These are phyloP conservation scores for Pouteria glomerata DNA, from an alignment of 148 eudicot species.

Conservation along the genomic window DNA sequence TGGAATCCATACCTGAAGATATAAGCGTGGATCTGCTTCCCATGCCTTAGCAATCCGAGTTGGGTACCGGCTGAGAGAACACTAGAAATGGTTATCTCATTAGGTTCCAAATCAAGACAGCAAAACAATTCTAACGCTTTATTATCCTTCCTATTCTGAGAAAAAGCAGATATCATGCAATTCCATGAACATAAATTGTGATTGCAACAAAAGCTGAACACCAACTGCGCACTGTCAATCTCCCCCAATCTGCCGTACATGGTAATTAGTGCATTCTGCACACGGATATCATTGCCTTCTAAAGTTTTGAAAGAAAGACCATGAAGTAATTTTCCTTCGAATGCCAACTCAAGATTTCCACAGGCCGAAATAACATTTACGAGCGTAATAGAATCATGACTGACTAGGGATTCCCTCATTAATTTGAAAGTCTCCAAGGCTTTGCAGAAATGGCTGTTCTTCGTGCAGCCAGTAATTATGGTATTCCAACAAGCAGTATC, in stretches of 20 bases:
- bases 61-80: conserved; percentile 45
- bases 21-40: conserved; percentile 41
- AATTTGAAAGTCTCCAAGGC: conserved; percentile 31
- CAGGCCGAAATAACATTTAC: conserved; percentile 33
- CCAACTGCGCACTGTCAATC: conserved; percentile 23
- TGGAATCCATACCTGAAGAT: conserved; percentile 24
- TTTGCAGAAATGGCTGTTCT: conserved; percentile 32
- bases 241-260: conserved; percentile 46
- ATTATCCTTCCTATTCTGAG: conserved; percentile 38
- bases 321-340: conserved; percentile 32
- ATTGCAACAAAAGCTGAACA: conserved; percentile 18
- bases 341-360: conserved; percentile 30
- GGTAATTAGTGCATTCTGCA: conserved; percentile 39
- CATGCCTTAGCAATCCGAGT: conserved; percentile 32
- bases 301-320: conserved; percentile 33
- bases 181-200: conserved; percentile 48
- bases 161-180: conserved; percentile 37
- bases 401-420: conserved; percentile 28
- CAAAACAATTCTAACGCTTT: conserved; percentile 29
- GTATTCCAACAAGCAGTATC: conserved; percentile 42
- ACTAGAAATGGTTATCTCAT: conserved; percentile 41
- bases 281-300: conserved; percentile 22
- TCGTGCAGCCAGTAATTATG: conserved; percentile 39
- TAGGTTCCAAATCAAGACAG: conserved; percentile 33
- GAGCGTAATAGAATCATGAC: conserved; percentile 30